Evolutionary conservation across 1,284 basidiomycete species (phyloP), one percentile per base, ranked within the genome.

Genomic region (Hypsizygus ulmarius): DNA sequence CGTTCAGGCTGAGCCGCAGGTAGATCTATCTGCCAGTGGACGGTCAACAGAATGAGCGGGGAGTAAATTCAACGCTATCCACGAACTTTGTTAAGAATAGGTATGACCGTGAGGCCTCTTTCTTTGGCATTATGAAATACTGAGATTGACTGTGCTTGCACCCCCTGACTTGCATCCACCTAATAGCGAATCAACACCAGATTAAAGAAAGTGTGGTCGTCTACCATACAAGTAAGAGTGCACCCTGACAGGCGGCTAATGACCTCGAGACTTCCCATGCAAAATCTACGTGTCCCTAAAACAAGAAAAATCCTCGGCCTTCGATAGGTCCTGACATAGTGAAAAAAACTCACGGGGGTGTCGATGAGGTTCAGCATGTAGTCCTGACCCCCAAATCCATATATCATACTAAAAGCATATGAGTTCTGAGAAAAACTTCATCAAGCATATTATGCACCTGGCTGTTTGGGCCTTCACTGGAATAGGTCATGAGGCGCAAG

Each of bases 141-240:
- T 0, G 93, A 96, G 47, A 99, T 86, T 4, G 95, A 93, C 68
- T 99, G 97, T 0, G 97, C 96, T 69, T 99, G 97, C 4, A 99
- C 87, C 10, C 96, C 96, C 74, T 98, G 96, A 37, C 93, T 94
- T 10, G 95, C 93, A 63, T 99, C 96, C 0, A 97, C 90, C 73
- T 77, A 47, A 5, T 9, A 5, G 71, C 12, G 14, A 9, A 7
- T 25, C 7, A 3, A 25, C 32, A 45, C 36, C 11, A 29, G 3
- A 36, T 25, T n/a, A 45, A 18, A 29, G 39, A 40, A 15, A 21
- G 39, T 35, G 48, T n/a, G 14, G 33, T 42, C 33, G 21, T 33
- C 10, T 10, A 61, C n/a, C 67, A 43, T 32, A 99, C 93, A 2
- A 89, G 77, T 10, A 99, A 73, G 39, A 99, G 67, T 3, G 93